Conservation (phyloP, 1,284 basidiomycete species). For the Puccinia novopanici region DNA sequence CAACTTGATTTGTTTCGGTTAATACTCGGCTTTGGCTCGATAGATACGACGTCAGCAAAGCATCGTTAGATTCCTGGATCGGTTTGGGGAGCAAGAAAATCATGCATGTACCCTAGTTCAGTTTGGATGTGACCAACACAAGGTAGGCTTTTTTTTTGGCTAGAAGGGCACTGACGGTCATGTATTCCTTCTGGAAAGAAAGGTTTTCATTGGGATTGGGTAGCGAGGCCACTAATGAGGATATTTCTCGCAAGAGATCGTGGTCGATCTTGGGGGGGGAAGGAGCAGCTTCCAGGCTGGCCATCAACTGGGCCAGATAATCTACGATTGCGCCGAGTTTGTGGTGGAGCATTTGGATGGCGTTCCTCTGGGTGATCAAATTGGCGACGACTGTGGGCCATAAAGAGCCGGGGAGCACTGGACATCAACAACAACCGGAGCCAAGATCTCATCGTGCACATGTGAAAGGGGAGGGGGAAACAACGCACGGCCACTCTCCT, state of each 20-base stretch:
- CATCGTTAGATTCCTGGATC: slow-evolving; percentile 86
- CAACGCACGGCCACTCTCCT: slow-evolving; percentile 65
- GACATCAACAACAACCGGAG: slow-evolving; percentile 2
- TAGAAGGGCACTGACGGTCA: slow-evolving; percentile 66
- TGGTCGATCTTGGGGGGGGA: slow-evolving; percentile 66
- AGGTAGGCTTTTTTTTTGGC: slow-evolving; percentile 1
- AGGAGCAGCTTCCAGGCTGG: slow-evolving; percentile 63
- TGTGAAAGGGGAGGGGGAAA: background rate
- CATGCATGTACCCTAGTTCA: background rate
- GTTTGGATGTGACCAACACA: background rate
- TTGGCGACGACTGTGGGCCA: slow-evolving; percentile 74
- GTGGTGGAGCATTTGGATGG: slow-evolving; percentile 92
- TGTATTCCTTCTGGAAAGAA: slow-evolving; percentile 78
- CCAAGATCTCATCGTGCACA: no score
- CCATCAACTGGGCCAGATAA: slow-evolving; percentile 68
- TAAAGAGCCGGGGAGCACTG: slow-evolving; percentile 3
- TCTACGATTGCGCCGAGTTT: slow-evolving; percentile 77
- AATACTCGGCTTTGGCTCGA: slow-evolving; percentile 84
- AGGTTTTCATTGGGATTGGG: slow-evolving; percentile 75
- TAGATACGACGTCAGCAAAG: slow-evolving; percentile 85
- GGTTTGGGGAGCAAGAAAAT: background rate
- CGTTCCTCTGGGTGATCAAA: slow-evolving; percentile 85
- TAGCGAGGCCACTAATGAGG: slow-evolving; percentile 79
- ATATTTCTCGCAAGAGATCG: slow-evolving; percentile 76
- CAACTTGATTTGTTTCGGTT: slow-evolving; percentile 80